Conservation (phyloP, 1,139 yeast species). For the Yamadazyma diddensiae region DNA sequence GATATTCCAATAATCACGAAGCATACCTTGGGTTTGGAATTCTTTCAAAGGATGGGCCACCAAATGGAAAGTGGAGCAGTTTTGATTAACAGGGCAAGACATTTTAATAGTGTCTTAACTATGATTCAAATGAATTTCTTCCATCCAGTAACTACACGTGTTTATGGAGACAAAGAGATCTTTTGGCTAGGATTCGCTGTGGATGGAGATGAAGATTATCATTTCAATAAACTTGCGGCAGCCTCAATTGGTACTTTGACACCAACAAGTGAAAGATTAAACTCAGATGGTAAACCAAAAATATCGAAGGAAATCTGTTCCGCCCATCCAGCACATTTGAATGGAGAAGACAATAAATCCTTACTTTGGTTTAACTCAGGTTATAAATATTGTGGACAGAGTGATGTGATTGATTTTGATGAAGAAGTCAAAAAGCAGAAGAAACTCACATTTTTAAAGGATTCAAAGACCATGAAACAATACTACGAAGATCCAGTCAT, state of each 20-base stretch:
- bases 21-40: constrained; percentile 20
- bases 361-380: constrained; percentile 37
- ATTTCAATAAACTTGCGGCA: constrained; percentile 25
- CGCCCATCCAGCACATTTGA: constrained; percentile 44
- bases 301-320: constrained; percentile 36
- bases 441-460: constrained; percentile 19
- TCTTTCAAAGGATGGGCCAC: constrained; percentile 30
- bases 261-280: constrained; percentile 19
- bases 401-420: constrained; percentile 21
- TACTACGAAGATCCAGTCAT: constrained; percentile 23
- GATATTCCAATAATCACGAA: constrained; percentile 28
- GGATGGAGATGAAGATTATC: constrained; percentile 32
- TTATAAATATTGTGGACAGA: constrained; percentile 29
- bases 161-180: constrained; percentile 35
- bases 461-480: constrained; percentile 18
- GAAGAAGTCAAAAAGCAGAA: constrained; percentile 20
- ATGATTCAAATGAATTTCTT: constrained; percentile 29
- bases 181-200: constrained; percentile 34
- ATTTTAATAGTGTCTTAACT: constrained; percentile 27
- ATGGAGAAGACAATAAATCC: constrained; percentile 28
- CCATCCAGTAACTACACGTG: constrained; percentile 21
- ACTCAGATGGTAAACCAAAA: constrained; percentile 18
- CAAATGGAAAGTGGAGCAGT: constrained; percentile 35
- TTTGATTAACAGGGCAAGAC: constrained; percentile 25
- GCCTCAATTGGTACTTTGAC: constrained; percentile 32